Evolutionary conservation across 2,329 filamentous ascomycete genomes (phyloP), one percentile per base, ranked within the genome.

Genomic region (Penicillium sp.): DNA sequence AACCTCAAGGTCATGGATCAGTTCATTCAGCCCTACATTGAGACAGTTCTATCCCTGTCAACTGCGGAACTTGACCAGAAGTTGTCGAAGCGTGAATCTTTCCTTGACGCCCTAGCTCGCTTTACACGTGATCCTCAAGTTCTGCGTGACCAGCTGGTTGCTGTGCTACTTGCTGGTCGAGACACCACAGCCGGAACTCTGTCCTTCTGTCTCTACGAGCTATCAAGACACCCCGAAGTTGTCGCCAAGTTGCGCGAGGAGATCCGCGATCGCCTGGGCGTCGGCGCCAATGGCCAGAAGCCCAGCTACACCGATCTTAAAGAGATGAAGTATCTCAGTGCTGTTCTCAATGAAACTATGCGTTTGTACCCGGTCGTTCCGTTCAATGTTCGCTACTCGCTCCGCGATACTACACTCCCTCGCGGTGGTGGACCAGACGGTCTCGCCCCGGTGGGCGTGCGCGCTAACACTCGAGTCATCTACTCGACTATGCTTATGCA

Each of bases 181-280:
- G 93, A 97, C 74, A 96, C 93, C 14, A 97, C 93, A 0, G 92
- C 92, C 29, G 85, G 82, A 16, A 91, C 90, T 0, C 81, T 97
- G 0, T 89, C 87, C 0, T 96, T 91, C 88, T 81, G 85, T 35
- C 81, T 96, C 57, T 96, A 95, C 74, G 91, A 96, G 74, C 82
- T 97, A 2, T 84, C 87, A 37, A 85, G 86, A 16, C 82, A 90
- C 63, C 91, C 91, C 0, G 78, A 84, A 2, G 81, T 85, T 2
- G 84, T 91, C 3, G 72, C 78, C 52, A 90, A 86, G 70, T 81
- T 97, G 51, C 86, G 92, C 24, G 74, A 78, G 24, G 91, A 96
- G 74, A 91, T 96, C 67, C 72, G 87, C 26, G 71, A 82, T 1
- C 79, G 80, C 0, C 83, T 96, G 4, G 92, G 92, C 1, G 73